Percentiles rank a stretch among this genome's conserved stretches.
These are phyloP conservation scores for Pleurotus tuoliensis DNA, from an alignment of 768 basidiomycete species.

Conservation along the genomic window DNA sequence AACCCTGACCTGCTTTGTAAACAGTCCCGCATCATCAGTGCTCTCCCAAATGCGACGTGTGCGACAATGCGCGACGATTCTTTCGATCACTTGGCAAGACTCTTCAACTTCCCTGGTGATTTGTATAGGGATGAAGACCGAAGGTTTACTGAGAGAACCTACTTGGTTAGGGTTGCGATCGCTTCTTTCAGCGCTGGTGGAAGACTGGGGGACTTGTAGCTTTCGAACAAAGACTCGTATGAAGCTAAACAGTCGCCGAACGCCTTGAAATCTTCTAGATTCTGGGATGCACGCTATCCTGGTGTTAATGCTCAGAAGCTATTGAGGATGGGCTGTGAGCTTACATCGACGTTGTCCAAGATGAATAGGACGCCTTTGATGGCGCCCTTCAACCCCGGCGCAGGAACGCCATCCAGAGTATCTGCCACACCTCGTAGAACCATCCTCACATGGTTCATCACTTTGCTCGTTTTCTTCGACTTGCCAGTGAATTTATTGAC, in stretches of 20 bases:
- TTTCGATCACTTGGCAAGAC: neutral
- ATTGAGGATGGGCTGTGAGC: neutral
- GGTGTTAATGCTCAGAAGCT: neutral
- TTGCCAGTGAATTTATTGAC: neutral
- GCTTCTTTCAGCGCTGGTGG: neutral
- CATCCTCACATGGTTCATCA: slow-evolving; percentile 8
- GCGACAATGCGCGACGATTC: slow-evolving; percentile 1
- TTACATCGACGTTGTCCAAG: neutral
- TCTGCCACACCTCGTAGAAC: neutral
- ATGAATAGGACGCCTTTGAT: slow-evolving; percentile 4
- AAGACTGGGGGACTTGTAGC: neutral
- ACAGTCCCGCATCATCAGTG: slow-evolving; percentile 1
- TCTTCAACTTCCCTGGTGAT: neutral
- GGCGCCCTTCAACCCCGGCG: neutral
- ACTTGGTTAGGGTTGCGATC: neutral
- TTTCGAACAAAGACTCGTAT: neutral
- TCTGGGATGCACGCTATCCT: neutral
- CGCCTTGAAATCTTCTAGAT: neutral
- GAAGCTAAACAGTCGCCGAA: neutral
- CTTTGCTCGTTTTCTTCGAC: neutral
- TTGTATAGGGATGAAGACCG: neutral
- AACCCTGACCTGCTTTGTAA: neutral
- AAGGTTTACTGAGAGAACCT: neutral
- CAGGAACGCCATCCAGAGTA: neutral
- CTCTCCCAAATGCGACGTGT: slow-evolving; percentile 1